These are phyloP conservation scores for Acanthochlamys bracteata DNA, from an alignment of 106 monocot genomes.

Conservation along the genomic window DNA sequence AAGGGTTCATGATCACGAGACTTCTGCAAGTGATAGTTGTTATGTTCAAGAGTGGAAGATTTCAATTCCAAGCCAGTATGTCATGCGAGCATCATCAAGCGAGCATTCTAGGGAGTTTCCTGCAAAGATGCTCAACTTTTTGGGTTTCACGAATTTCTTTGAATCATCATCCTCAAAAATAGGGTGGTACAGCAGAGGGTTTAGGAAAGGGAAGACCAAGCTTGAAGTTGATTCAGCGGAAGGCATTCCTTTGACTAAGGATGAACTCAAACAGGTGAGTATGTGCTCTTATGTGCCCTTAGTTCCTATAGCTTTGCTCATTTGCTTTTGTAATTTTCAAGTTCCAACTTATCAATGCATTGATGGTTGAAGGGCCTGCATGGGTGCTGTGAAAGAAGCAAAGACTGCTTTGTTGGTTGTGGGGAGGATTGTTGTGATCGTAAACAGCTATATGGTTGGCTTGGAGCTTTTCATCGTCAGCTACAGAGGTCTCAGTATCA, in stretches of 20 bases:
- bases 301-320: neutral
- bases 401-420: slow-evolving; percentile 36
- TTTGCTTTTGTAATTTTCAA: neutral
- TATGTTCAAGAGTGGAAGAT: slow-evolving; percentile 35
- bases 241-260: slow-evolving; percentile 27
- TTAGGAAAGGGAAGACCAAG: slow-evolving; percentile 28
- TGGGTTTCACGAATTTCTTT: slow-evolving; percentile 19
- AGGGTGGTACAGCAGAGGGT: slow-evolving; percentile 38
- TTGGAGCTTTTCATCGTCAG: slow-evolving; percentile 47
- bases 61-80: slow-evolving; percentile 25
- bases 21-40: slow-evolving; percentile 19
- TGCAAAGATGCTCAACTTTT: slow-evolving; percentile 26
- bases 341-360: neutral
- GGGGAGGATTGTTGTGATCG: slow-evolving; percentile 27
- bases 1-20: slow-evolving; percentile 21
- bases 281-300: neutral
- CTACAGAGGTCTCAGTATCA: slow-evolving; percentile 63
- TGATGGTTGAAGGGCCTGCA: slow-evolving; percentile 20
- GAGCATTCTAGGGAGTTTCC: slow-evolving; percentile 13
- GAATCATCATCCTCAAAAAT: slow-evolving; percentile 36
- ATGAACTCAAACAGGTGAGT: slow-evolving; percentile 37
- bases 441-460: slow-evolving; percentile 37
- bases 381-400: slow-evolving; percentile 43
- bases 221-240: slow-evolving; percentile 22
- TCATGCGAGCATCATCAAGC: slow-evolving; percentile 15